A percentile compares a stretch with the other conserved stretches of the same genome.
Conservation (phyloP, 2,329 filamentous ascomycete species). For the Helotiales sp. region DNA sequence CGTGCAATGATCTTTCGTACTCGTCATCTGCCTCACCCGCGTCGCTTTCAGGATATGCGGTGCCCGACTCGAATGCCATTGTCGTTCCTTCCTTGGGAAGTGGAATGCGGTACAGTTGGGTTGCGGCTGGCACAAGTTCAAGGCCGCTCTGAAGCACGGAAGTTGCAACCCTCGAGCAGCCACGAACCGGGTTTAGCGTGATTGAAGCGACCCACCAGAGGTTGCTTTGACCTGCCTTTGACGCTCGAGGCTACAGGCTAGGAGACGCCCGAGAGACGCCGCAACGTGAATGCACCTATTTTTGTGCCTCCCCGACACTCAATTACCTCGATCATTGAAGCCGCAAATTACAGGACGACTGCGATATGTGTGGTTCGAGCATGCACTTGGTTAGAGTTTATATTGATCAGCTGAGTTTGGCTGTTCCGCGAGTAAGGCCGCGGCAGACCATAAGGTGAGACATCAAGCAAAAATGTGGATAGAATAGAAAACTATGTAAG, state of each 20-base stretch:
- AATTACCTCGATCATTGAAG: neutral
- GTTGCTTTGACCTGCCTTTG: no score
- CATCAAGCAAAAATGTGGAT: neutral
- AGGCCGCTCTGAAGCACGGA: neutral
- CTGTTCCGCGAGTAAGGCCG: neutral
- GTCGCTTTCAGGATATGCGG: conserved; percentile 76
- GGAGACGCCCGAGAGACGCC: no score
- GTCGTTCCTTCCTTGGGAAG: conserved; percentile 10
- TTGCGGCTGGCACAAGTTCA: neutral
- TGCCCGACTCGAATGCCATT: conserved; percentile 62
- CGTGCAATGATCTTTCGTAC: conserved; percentile 67
- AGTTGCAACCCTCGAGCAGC: neutral
- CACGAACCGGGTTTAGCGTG: neutral
- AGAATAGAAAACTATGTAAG: conserved; percentile 9
- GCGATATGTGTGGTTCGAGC: neutral
- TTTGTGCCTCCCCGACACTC: neutral
- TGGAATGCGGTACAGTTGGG: neutral
- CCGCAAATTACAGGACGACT: neutral
- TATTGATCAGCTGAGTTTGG: neutral
- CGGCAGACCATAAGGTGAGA: conserved; percentile 8
- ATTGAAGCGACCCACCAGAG: no score
- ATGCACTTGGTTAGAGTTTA: conserved; percentile 2
- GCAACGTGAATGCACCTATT: neutral
- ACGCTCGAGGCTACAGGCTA: no score
- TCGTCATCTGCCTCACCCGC: conserved; percentile 78